These are phyloP conservation scores for Mycena crocata DNA, from an alignment of 768 basidiomycete genomes.

Conservation along the genomic window DNA sequence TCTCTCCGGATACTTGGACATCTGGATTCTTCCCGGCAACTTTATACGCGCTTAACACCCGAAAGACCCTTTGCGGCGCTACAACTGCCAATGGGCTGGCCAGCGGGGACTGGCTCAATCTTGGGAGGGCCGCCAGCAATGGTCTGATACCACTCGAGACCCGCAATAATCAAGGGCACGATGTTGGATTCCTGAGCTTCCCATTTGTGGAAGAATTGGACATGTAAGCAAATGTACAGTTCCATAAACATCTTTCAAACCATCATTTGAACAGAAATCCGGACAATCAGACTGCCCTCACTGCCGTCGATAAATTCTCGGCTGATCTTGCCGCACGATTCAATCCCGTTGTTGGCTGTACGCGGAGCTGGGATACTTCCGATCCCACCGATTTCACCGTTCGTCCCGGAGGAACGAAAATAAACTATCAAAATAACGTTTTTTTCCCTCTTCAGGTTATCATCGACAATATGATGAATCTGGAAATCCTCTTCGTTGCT, in stretches of 20 bases:
- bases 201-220: slow-evolving; percentile 72
- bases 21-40: slow-evolving; percentile 76
- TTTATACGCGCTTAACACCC: slow-evolving; percentile 68
- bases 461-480: slow-evolving; percentile 86
- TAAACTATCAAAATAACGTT: neutral
- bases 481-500: slow-evolving; percentile 73
- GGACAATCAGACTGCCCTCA: slow-evolving; percentile 64
- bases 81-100: slow-evolving; percentile 50
- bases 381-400: slow-evolving; percentile 73
- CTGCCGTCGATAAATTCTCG: slow-evolving; percentile 69
- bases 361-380: slow-evolving; percentile 70
- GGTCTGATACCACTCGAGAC: slow-evolving; percentile 63
- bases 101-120: slow-evolving; percentile 65
- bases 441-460: slow-evolving; percentile 73
- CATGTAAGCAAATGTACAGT: slow-evolving; percentile 55
- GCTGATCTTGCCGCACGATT: slow-evolving; percentile 67
- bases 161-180: slow-evolving; percentile 66
- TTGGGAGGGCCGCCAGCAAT: slow-evolving; percentile 64
- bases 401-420: slow-evolving; percentile 23
- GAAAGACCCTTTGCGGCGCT: slow-evolving; percentile 60
- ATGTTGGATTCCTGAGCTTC: slow-evolving; percentile 79
- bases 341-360: slow-evolving; percentile 70
- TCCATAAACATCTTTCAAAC: neutral
- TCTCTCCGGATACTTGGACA: slow-evolving; percentile 71
- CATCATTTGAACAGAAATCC: slow-evolving; percentile 60